Evolutionary conservation across 176 grass and related monocot genomes (phyloP).

Genomic region (Carex pumila): DNA sequence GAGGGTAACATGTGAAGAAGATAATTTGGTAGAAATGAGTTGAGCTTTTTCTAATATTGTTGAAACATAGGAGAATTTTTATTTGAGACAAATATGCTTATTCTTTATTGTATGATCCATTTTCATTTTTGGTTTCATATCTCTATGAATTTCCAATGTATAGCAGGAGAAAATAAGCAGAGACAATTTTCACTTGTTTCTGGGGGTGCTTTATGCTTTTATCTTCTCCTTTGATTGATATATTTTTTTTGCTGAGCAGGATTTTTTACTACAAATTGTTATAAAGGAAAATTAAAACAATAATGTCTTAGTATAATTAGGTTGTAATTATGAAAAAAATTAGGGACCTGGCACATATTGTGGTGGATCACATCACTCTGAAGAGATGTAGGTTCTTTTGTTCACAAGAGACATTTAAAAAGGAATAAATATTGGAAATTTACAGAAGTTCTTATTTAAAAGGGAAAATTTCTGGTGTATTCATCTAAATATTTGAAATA

Average conservation of each 20-base stretch:
- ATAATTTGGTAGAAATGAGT: conserved; percentile 9
- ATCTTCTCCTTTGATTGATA: neutral
- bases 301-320: neutral
- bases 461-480: too few species aligned
- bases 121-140: neutral
- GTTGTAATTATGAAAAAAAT: too few species aligned
- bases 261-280: neutral
- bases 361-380: too few species aligned
- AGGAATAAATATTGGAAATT: too few species aligned
- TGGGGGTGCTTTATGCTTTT: neutral
- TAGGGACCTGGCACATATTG: too few species aligned
- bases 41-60: neutral
- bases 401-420: too few species aligned
- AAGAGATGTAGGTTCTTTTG: too few species aligned
- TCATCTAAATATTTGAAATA: too few species aligned
- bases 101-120: neutral
- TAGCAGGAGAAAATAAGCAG: neutral
- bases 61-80: neutral
- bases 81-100: neutral
- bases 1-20: neutral
- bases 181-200: neutral
- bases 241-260: neutral
- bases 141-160: neutral
- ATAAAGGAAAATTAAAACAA: neutral
- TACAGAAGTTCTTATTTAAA: too few species aligned